A percentile compares a stretch with the other conserved stretches of the same genome.
Conservation (phyloP, 305 asterid genomes). For the Stenogyne calaminthoides region DNA sequence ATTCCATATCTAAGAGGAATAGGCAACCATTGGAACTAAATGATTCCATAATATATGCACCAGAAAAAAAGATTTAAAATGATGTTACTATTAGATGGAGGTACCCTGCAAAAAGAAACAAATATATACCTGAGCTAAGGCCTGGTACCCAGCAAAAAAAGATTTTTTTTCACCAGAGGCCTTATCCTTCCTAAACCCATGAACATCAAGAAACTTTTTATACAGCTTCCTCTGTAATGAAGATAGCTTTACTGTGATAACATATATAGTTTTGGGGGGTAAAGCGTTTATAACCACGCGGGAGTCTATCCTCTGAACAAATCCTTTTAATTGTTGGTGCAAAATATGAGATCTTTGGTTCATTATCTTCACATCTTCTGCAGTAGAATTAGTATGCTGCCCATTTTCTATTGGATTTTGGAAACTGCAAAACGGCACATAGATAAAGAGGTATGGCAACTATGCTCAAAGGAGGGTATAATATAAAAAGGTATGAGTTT, state of each 20-base stretch:
- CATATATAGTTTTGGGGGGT: slow-evolving; percentile 83
- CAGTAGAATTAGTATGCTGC: slow-evolving; percentile 83
- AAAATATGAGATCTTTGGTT: slow-evolving; percentile 95
- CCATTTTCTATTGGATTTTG: slow-evolving; percentile 94
- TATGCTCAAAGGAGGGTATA: slow-evolving; percentile 6
- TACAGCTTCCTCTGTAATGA: slow-evolving; percentile 75
- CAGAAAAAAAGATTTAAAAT: not conserved
- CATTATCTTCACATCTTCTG: slow-evolving; percentile 91
- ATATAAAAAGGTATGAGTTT: not conserved
- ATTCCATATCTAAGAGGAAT: slow-evolving; percentile 71
- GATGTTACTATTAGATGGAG: no score
- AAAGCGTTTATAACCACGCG: slow-evolving; percentile 71
- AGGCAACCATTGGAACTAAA: slow-evolving; percentile 2
- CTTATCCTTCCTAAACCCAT: slow-evolving; percentile 78
- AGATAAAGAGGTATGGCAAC: slow-evolving; percentile 17
- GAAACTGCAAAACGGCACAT: slow-evolving; percentile 54
- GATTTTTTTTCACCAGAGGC: slow-evolving; percentile 66
- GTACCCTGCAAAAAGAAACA: no score
- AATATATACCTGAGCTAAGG: slow-evolving; percentile 93
- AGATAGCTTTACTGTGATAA: slow-evolving; percentile 80
- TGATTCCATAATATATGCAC: not conserved
- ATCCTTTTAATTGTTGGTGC: slow-evolving; percentile 79
- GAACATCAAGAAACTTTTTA: slow-evolving; percentile 73
- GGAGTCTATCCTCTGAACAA: slow-evolving; percentile 86
- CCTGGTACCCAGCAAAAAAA: slow-evolving; percentile 85